A percentile compares a stretch with the other conserved stretches of the same genome.
phyloP scores from a whole-genome alignment of 495 filamentous ascomycete species.

The Trichoderma gamsii region DNA sequence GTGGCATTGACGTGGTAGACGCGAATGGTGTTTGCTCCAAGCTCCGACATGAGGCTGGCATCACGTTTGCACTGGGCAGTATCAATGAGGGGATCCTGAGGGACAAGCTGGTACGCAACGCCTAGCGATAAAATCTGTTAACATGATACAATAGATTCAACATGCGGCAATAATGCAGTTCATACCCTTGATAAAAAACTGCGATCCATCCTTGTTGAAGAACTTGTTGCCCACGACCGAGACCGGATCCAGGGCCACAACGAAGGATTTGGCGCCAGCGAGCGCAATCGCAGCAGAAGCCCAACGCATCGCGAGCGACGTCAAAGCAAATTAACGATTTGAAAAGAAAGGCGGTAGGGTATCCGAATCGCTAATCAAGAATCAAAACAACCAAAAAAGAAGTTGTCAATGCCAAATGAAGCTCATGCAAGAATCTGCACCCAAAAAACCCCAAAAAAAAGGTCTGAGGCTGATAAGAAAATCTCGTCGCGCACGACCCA shows the following conservation, averaged over 20 bases:
- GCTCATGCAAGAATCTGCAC: neutral
- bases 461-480: neutral
- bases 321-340: neutral
- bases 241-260: constrained; percentile 47
- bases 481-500: neutral
- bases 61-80: constrained; percentile 72
- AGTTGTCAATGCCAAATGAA: neutral
- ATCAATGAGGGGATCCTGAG: constrained; percentile 68
- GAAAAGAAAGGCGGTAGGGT: neutral
- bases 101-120: constrained; percentile 58
- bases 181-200: constrained; percentile 77
- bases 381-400: neutral
- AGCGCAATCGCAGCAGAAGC: constrained; percentile 6
- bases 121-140: constrained; percentile 40
- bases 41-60: constrained; percentile 66
- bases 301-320: neutral
- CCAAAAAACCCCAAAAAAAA: neutral
- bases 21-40: constrained; percentile 80
- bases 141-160: neutral
- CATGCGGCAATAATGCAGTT: neutral
- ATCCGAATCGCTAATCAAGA: constrained; percentile 1
- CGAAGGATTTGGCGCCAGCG: neutral
- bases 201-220: constrained; percentile 67
- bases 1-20: constrained; percentile 79
- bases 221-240: constrained; percentile 74